These are phyloP conservation scores for Calocybe indica DNA, from an alignment of 768 basidiomycete species.

Conservation along the genomic window DNA sequence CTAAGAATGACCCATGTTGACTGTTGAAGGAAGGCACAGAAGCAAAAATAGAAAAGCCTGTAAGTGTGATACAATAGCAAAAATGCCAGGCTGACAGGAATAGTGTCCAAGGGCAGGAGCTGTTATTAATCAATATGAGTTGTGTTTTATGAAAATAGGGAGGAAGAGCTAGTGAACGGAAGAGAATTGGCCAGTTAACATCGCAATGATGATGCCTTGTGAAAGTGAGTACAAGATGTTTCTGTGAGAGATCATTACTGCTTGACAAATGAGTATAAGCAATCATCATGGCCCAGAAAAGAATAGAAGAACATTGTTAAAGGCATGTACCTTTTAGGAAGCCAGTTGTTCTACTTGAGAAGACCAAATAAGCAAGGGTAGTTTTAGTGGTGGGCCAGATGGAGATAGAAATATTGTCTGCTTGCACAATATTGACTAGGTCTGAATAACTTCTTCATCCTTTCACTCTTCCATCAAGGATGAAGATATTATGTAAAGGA, in stretches of 20 bases:
- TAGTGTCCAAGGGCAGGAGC: conserved; percentile 34
- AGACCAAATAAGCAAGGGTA: conserved; percentile 16
- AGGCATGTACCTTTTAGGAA: conserved; percentile 17
- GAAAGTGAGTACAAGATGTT: conserved; percentile 46
- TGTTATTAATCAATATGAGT: conserved; percentile 24
- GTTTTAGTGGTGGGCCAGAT: conserved; percentile 10
- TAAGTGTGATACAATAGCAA: conserved; percentile 67
- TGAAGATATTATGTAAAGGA: conserved; percentile 36
- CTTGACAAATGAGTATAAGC: conserved; percentile 29
- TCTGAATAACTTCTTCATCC: conserved; percentile 37
- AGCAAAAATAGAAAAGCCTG: conserved; percentile 45
- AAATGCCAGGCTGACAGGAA: conserved; percentile 47
- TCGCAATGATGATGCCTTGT: conserved; percentile 28
- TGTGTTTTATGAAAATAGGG: neutral
- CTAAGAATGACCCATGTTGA: conserved; percentile 47
- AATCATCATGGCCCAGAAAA: no score
- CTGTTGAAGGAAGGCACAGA: conserved; percentile 42
- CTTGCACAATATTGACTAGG: conserved; percentile 28
- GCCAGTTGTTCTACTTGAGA: conserved; percentile 19
- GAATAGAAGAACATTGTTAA: neutral
- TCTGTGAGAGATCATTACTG: conserved; percentile 67
- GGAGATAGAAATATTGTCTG: conserved; percentile 9
- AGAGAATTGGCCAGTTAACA: conserved; percentile 24
- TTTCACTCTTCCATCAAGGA: conserved; percentile 34
- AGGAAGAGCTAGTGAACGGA: conserved; percentile 23